Conservation (phyloP, 352 stramenopile genomes). For the Phytophthora vignae region DNA sequence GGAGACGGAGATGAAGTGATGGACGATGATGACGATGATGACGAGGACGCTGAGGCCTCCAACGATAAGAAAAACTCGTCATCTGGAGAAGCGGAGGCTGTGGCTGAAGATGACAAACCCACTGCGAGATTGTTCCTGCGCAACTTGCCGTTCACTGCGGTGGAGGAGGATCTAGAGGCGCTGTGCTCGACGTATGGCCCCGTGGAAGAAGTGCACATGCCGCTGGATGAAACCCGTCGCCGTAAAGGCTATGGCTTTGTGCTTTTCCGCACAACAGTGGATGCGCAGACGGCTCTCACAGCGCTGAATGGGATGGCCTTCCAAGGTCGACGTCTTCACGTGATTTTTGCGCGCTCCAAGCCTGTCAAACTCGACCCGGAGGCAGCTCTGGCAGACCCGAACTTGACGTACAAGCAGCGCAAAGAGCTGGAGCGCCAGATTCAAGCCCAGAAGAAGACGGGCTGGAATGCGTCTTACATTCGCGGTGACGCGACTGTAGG, state of each 20-base stretch:
- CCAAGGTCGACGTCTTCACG: conserved; percentile 95
- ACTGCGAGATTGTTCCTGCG: conserved; percentile 96
- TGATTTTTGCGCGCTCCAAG: conserved; percentile 90
- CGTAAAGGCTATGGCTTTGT: conserved; percentile 99
- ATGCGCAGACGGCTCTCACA: conserved; percentile 90
- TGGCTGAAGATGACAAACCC: conserved; percentile 46
- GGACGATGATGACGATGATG: conserved; percentile 38
- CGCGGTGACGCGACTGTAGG: conserved; percentile 77
- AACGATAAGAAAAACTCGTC: conserved; percentile 11
- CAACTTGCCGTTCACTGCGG: conserved; percentile 97
- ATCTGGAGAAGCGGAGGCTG: conserved; percentile 15
- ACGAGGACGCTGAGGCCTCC: conserved; percentile 8
- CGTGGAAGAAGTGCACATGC: conserved; percentile 95
- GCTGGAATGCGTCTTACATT: conserved; percentile 97
- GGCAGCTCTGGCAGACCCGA: conserved; percentile 64
- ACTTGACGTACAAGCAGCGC: conserved; percentile 90
- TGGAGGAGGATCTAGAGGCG: conserved; percentile 96
- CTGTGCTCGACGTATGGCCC: conserved; percentile 91
- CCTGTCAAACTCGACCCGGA: conserved; percentile 69
- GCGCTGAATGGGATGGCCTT: conserved; percentile 95
- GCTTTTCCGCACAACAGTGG: conserved; percentile 92
- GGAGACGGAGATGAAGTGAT: conserved; percentile 33
- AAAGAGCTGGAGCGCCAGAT: conserved; percentile 93
- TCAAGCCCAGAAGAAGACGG: conserved; percentile 77
- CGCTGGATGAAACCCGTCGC: conserved; percentile 95